Percentiles rank a stretch among this genome's conserved stretches.
These are phyloP conservation scores for Starmera amethionina DNA, from an alignment of 805 yeast genomes.

Conservation along the genomic window DNA sequence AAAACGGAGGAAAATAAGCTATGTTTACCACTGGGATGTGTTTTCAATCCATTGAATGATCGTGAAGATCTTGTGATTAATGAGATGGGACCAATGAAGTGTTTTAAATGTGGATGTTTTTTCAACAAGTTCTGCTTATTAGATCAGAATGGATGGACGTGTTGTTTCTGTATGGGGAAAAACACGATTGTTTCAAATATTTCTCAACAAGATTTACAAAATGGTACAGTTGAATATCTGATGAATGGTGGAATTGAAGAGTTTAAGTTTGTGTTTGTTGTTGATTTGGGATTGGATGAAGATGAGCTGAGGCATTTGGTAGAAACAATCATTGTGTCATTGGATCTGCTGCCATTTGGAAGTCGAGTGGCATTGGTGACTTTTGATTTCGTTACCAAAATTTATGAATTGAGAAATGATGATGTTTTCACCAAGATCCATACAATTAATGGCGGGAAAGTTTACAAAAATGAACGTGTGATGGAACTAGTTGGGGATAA, in stretches of 20 bases:
- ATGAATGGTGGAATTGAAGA: slow-evolving; percentile 19
- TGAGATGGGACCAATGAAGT: slow-evolving; percentile 68
- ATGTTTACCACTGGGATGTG: slow-evolving; percentile 83
- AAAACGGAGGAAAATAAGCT: slow-evolving; percentile 81
- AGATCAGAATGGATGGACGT: slow-evolving; percentile 60
- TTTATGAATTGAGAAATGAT: slow-evolving; percentile 51
- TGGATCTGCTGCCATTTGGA: slow-evolving; percentile 70
- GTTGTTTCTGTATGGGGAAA: slow-evolving; percentile 70
- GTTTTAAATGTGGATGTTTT: slow-evolving; percentile 71
- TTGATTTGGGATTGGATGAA: slow-evolving; percentile 78
- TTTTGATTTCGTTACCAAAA: slow-evolving; percentile 76
- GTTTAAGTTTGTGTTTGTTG: slow-evolving; percentile 50
- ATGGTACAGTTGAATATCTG: slow-evolving; percentile 70
- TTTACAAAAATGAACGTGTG: slow-evolving; percentile 26
- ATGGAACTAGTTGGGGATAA: no score
- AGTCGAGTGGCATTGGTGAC: slow-evolving; percentile 76
- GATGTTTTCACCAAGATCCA: slow-evolving; percentile 56
- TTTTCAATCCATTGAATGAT: slow-evolving; percentile 81
- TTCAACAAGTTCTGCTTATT: slow-evolving; percentile 78
- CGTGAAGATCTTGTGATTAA: slow-evolving; percentile 68
- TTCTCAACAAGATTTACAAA: slow-evolving; percentile 66
- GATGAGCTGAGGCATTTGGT: slow-evolving; percentile 73
- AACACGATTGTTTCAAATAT: slow-evolving; percentile 54
- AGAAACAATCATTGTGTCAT: slow-evolving; percentile 57
- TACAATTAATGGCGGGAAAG: slow-evolving; percentile 78